Conservation (phyloP, 108 stramenopile species). For the Skeletonema marinoi region DNA sequence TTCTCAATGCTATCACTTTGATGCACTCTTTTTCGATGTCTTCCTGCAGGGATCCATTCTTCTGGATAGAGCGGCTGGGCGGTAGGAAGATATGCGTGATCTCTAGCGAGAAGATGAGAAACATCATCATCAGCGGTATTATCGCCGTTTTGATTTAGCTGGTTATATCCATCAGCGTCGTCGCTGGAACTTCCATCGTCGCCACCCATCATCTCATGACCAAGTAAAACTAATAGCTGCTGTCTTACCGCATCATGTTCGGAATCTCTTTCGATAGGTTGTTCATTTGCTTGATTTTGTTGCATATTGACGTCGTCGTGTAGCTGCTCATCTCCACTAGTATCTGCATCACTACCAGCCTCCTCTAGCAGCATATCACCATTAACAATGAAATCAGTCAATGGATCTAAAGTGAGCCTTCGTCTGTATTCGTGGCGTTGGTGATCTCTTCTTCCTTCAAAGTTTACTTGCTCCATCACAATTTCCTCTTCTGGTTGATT, state of each 20-base stretch:
- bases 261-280: background rate
- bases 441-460: constrained; percentile 1
- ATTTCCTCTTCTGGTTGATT: background rate
- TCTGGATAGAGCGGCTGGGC: constrained; percentile 59
- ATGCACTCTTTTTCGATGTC: constrained; percentile 8
- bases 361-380: background rate
- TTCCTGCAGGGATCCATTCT: constrained; percentile 40
- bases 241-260: background rate
- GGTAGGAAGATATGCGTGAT: constrained; percentile 66
- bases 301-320: background rate
- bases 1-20: background rate
- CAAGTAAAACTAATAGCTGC: background rate
- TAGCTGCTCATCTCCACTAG: background rate
- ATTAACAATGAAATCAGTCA: background rate
- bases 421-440: background rate
- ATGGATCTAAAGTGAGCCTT: background rate
- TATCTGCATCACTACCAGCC: background rate
- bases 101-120: constrained; percentile 36
- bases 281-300: background rate
- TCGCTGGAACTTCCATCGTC: background rate
- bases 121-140: constrained; percentile 15
- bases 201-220: background rate
- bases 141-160: background rate
- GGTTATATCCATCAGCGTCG: constrained; percentile 12
- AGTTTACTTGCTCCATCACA: background rate